Evolutionary conservation across 345 rosid species (phyloP), one percentile per base, ranked within the genome.

Genomic region (Gynandropsis gynandra): DNA sequence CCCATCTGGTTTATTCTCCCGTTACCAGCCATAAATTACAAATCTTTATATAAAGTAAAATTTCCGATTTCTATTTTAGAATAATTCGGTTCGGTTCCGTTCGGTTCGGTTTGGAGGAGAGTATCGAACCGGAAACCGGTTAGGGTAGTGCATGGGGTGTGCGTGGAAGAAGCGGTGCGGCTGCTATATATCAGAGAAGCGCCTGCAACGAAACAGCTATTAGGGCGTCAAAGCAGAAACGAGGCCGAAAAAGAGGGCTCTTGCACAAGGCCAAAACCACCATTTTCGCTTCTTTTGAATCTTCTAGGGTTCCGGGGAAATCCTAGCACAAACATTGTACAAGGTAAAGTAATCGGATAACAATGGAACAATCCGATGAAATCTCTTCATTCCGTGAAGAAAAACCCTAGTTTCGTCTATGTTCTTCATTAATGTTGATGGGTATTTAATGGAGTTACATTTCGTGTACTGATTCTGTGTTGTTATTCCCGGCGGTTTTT

Each of bases 81-180:
- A n/a, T n/a, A n/a, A n/a, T n/a, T n/a, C n/a, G n/a, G n/a, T n/a
- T n/a, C n/a, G 57, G 29, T 44, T 56, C 35, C 59, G 58, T 53
- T 27, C 5, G 52, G 29, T 18, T 27, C 2, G 31, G 47, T 34
- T 21, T 0, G 7, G 1, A 33, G 1, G 0, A 34, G n/a, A 43
- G 14, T 8, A 12, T 0, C 2, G 50, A 61, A 43, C 67, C 62
- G 66, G 39, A 36, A 49, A 47, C 62, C 66, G 66, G 44, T 66
- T 66, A 66, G 71, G 71, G 71, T 65, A 65, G 64, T 58, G 70
- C 61, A 52, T 24, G 29, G 5, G 29, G 59, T 39, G 62, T 54
- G 65, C 46, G 64, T 46, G 70, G 59, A 65, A 59, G 65, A 47
- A 66, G 66, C 48, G 15, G 61, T 59, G 62, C 72, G 54, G 67